phyloP scores from a whole-genome alignment of 1,139 yeast genomes.

The Eremothecium sinecaudum region DNA sequence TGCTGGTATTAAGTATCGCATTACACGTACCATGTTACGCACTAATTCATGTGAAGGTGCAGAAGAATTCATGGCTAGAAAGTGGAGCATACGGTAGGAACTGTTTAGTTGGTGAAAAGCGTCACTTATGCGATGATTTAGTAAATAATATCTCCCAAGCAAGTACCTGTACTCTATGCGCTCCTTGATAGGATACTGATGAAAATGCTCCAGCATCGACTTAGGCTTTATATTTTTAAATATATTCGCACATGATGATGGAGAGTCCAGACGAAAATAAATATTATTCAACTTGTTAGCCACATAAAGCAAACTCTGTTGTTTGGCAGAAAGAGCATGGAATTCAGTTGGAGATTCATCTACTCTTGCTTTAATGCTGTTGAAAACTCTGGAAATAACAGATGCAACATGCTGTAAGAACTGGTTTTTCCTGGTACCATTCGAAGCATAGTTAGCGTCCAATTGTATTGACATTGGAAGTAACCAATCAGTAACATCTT shows the following conservation, averaged over 20 bases:
- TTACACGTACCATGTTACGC: constrained; percentile 20
- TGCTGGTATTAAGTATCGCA: constrained; percentile 23
- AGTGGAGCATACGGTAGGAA: constrained; percentile 16
- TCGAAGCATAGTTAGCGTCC: constrained; percentile 17
- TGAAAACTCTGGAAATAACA: constrained; percentile 27
- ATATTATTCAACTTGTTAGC: constrained; percentile 28
- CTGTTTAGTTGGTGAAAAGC: constrained; percentile 27
- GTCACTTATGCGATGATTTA: constrained; percentile 25
- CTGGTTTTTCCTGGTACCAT: constrained; percentile 21
- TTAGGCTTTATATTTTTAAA: constrained; percentile 30
- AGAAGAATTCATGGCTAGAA: constrained; percentile 7
- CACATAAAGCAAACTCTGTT: constrained; percentile 22
- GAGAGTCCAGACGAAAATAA: constrained; percentile 27
- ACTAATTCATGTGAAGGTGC: constrained; percentile 10
- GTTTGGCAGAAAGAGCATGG: constrained; percentile 21
- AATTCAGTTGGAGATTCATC: constrained; percentile 9
- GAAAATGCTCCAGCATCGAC: constrained; percentile 21
- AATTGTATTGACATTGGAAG: constrained; percentile 21
- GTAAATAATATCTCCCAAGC: constrained; percentile 26
- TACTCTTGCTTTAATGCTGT: constrained; percentile 24
- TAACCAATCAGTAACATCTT: constrained; percentile 22
- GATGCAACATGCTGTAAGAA: constrained; percentile 26
- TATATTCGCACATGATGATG: constrained; percentile 30
- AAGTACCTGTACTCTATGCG: constrained; percentile 28
- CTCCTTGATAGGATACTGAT: constrained; percentile 22